Conservation (phyloP, 768 basidiomycete species). For the Pisolithus albus region DNA sequence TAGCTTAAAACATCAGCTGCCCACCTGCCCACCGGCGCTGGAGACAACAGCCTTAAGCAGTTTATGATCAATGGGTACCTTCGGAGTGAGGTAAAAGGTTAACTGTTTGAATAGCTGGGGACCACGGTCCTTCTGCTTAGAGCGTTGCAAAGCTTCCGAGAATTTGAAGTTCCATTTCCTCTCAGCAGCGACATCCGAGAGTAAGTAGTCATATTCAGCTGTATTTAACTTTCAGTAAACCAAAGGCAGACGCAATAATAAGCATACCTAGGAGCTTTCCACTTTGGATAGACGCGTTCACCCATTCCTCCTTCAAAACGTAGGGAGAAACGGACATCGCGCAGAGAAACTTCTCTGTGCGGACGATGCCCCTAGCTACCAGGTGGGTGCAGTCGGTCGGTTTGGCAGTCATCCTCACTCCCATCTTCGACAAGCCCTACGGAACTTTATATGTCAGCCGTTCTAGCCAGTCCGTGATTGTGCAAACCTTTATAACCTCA, state of each 20-base stretch:
- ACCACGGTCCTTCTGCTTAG: slow-evolving; percentile 40
- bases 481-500: slow-evolving; percentile 47
- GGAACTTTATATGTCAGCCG: neutral
- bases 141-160: slow-evolving; percentile 49
- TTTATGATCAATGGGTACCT: slow-evolving; percentile 50
- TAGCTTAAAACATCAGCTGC: slow-evolving; percentile 5
- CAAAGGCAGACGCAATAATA: neutral
- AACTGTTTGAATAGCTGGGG: slow-evolving; percentile 51
- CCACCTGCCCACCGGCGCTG: slow-evolving; percentile 67
- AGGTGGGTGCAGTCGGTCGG: slow-evolving; percentile 75
- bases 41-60: slow-evolving; percentile 63
- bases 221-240: neutral
- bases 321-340: slow-evolving; percentile 59
- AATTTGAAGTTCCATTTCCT: slow-evolving; percentile 62
- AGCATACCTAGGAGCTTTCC: slow-evolving; percentile 59
- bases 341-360: slow-evolving; percentile 85
- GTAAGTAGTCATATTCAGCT: slow-evolving; percentile 59
- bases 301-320: slow-evolving; percentile 66
- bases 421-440: slow-evolving; percentile 58
- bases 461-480: neutral
- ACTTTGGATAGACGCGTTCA: slow-evolving; percentile 47
- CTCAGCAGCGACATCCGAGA: slow-evolving; percentile 60
- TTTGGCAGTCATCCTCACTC: slow-evolving; percentile 55
- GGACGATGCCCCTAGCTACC: slow-evolving; percentile 56
- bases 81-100: slow-evolving; percentile 71